Evolutionary conservation across 257 asterid genomes (phyloP), one percentile per base, ranked within the genome.

Genomic region (Asclepias syriaca): DNA sequence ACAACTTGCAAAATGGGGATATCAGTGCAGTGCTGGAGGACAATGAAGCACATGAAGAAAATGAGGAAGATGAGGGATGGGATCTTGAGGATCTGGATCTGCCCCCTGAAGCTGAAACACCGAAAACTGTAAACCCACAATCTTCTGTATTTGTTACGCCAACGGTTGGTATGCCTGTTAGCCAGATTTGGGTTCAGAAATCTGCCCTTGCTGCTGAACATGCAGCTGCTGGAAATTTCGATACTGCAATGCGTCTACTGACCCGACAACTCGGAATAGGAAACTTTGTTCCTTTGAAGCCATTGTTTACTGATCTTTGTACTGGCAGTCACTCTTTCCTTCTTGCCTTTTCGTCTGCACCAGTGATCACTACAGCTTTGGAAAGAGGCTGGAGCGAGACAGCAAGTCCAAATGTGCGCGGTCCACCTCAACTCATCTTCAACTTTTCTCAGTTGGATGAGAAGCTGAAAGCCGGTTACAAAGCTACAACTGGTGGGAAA

Each of bases 151-250:
- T 91, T 58, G 84, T 86, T n/a, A 72, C 92, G 49, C 98, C 98
- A 24, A 87, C 90, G 11, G 90, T 86, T 40, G 97, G 97, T 66
- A 85, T 91, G 95, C 93, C 97, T 12, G 98, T 94, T 15, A 81
- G 91, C 87, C 98, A 94, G 84, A 88, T 91, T 53, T 94, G 98
- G 98, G 85, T 77, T 72, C 98, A 94, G 85, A 85, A 81, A 71
- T 94, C 97, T 16, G 83, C 97, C 34, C 92, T 94, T 54, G 98
- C 98, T 13, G 97, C 93, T 45, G 98, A 94, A 66, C 98, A 94
- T 15, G 97, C 91, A 16, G 96, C 97, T 65, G 96, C 97, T 12
- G 98, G 98, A 15, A 85, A 93, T 80, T 93, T 90, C 40, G 97
- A 94, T 74, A 94, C 93, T 13, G 96, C 98, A 45, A 87, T 91